phyloP scores from a whole-genome alignment of 2,329 filamentous ascomycete species.

The Camptophora hylomeconis region DNA sequence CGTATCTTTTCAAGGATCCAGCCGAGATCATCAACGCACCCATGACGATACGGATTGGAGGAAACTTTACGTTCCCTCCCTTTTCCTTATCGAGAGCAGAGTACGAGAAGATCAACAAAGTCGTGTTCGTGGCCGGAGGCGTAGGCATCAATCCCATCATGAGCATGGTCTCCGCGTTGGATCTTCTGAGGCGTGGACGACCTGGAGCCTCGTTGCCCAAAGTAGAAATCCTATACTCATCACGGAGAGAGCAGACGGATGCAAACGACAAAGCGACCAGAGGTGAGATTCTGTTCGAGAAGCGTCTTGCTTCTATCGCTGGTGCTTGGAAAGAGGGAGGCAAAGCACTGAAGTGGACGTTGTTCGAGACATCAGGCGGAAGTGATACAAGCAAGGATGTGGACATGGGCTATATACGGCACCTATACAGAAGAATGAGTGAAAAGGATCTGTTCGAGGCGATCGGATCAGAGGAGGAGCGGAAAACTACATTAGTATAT shows the following conservation, averaged over 20 bases:
- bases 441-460: constrained; percentile 24
- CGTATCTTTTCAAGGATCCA: constrained; percentile 57
- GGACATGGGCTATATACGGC: not conserved
- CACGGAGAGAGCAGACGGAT: constrained; percentile 11
- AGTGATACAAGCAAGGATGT: constrained; percentile 1
- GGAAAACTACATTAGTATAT: constrained; percentile 42
- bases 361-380: constrained; percentile 34
- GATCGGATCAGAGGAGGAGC: constrained; percentile 21
- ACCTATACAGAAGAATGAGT: constrained; percentile 22
- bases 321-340: constrained; percentile 13
- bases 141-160: constrained; percentile 56
- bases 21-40: constrained; percentile 42
- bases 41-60: constrained; percentile 60
- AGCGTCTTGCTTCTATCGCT: constrained; percentile 34
- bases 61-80: constrained; percentile 70
- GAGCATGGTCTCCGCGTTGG: constrained; percentile 17
- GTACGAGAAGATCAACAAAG: constrained; percentile 34
- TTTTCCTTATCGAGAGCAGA: constrained; percentile 27
- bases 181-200: constrained; percentile 8
- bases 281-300: constrained; percentile 42
- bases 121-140: constrained; percentile 67
- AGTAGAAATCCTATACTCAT: constrained; percentile 14
- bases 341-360: constrained; percentile 29
- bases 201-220: constrained; percentile 8
- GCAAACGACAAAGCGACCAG: constrained; percentile 11